Percentiles rank a stretch among this genome's conserved stretches.
Conservation (phyloP, 768 basidiomycete genomes). For the Cubamyces sp. region DNA sequence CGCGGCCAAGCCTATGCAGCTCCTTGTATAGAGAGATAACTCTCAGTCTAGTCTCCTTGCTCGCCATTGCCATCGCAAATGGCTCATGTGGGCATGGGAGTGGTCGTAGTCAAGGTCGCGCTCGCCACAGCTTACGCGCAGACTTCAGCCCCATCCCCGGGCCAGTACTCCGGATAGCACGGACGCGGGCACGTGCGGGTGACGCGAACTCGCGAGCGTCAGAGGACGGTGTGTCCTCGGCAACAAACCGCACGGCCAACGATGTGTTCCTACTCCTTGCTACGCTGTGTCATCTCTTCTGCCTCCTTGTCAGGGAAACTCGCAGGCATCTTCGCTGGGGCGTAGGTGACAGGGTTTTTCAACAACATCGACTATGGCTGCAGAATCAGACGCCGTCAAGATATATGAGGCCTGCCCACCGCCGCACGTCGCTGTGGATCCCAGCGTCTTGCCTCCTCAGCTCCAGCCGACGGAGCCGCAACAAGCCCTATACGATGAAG, state of each 20-base stretch:
- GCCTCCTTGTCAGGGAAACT: background rate
- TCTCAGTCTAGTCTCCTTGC: slow-evolving; percentile 57
- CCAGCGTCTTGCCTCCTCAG: slow-evolving; percentile 15
- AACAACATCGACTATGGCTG: background rate
- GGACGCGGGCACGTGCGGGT: slow-evolving; percentile 14
- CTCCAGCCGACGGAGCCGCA: slow-evolving; percentile 46
- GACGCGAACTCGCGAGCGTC: slow-evolving; percentile 3
- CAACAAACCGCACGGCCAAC: background rate
- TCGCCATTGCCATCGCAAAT: slow-evolving; percentile 44
- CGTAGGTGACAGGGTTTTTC: background rate
- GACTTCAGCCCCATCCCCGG: background rate
- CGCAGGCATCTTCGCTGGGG: background rate
- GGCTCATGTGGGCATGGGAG: background rate
- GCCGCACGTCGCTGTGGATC: slow-evolving; percentile 25
- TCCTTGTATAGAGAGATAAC: slow-evolving; percentile 82
- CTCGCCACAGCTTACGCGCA: too few species aligned
- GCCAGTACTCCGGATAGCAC: background rate
- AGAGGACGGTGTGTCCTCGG: slow-evolving; percentile 2
- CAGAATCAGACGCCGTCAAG: slow-evolving; percentile 7
- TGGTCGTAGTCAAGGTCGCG: background rate
- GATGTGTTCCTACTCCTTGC: background rate
- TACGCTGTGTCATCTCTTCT: background rate
- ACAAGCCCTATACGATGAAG: slow-evolving; percentile 52
- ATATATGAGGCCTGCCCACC: slow-evolving; percentile 26
- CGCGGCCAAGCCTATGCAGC: slow-evolving; percentile 75